These are phyloP conservation scores for Iris pallida DNA, from an alignment of 116 monocot species.

Conservation along the genomic window DNA sequence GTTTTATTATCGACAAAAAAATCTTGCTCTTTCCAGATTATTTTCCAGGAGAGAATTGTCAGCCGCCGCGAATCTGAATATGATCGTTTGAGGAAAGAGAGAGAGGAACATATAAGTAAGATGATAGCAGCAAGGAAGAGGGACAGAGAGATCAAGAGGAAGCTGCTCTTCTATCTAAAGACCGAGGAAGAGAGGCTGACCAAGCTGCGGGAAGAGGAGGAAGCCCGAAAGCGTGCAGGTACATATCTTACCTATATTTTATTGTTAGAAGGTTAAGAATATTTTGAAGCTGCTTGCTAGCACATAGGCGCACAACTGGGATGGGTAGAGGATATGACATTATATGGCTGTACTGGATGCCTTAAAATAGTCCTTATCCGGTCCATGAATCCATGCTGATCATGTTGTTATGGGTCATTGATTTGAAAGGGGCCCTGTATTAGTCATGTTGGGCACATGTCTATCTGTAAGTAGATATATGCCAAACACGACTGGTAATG, in stretches of 20 bases:
- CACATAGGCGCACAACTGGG: not conserved
- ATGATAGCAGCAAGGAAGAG: slow-evolving; percentile 32
- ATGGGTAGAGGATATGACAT: too few species aligned
- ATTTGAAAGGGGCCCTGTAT: too few species aligned
- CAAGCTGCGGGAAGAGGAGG: slow-evolving; percentile 77
- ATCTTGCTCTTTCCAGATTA: slow-evolving; percentile 23
- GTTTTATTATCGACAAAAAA: not conserved
- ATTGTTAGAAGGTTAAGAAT: too few species aligned
- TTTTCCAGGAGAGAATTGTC: slow-evolving; percentile 51
- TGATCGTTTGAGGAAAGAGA: slow-evolving; percentile 53
- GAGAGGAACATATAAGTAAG: slow-evolving; percentile 52
- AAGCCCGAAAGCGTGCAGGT: slow-evolving; percentile 82
- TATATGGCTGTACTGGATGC: too few species aligned
- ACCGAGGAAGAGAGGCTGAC: slow-evolving; percentile 68
- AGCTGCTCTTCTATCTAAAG: slow-evolving; percentile 65
- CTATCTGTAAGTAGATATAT: too few species aligned
- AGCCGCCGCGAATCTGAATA: slow-evolving; percentile 58
- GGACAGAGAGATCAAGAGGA: slow-evolving; percentile 61
- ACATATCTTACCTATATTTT: too few species aligned
- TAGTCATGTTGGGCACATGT: too few species aligned
- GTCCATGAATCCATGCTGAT: too few species aligned
- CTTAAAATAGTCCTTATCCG: too few species aligned
- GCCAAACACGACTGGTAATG: too few species aligned
- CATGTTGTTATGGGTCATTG: too few species aligned
- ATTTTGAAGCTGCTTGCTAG: not conserved